phyloP scores from a whole-genome alignment of 2,329 filamentous ascomycete genomes.

The Cytospora chrysosperma region DNA sequence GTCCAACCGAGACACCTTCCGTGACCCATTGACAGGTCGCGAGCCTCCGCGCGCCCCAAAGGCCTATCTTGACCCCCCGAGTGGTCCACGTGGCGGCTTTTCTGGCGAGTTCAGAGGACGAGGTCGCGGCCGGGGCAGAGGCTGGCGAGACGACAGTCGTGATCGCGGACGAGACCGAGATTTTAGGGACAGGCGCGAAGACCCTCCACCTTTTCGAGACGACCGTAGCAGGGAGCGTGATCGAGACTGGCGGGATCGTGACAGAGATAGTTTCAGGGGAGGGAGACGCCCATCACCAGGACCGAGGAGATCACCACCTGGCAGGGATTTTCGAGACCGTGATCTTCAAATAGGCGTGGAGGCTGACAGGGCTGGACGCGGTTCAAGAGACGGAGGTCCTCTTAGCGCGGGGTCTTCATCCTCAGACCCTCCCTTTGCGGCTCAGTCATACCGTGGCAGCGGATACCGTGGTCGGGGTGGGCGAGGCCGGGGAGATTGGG shows the following conservation, averaged over 20 bases:
- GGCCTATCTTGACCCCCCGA: conserved; percentile 69
- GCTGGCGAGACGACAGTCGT: conserved; percentile 62
- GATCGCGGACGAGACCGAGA: conserved; percentile 61
- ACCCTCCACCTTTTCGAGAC: conserved; percentile 51
- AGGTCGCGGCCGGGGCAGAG: conserved; percentile 53
- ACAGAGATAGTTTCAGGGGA: conserved; percentile 54
- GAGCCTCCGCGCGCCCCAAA: conserved; percentile 83
- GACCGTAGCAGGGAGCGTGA: conserved; percentile 61
- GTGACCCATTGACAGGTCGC: conserved; percentile 54
- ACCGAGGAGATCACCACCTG: conserved; percentile 62
- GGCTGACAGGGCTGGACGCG: conserved; percentile 63
- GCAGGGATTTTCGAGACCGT: conserved; percentile 63
- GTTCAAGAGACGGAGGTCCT: conserved; percentile 67
- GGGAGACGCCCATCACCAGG: conserved; percentile 58
- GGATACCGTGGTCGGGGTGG: conserved; percentile 55
- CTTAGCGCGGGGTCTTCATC: conserved; percentile 69
- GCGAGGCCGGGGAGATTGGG: conserved; percentile 52
- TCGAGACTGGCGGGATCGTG: conserved; percentile 51
- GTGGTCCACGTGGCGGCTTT: conserved; percentile 67
- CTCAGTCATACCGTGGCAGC: conserved; percentile 54
- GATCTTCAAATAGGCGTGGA: conserved; percentile 63
- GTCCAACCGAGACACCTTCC: conserved; percentile 57
- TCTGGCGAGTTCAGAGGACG: conserved; percentile 63
- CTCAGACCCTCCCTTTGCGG: conserved; percentile 63
- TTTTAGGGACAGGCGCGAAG: conserved; percentile 54